Evolutionary conservation across 2,329 filamentous ascomycete genomes (phyloP).

Genomic region (Aspergillus tanneri): DNA sequence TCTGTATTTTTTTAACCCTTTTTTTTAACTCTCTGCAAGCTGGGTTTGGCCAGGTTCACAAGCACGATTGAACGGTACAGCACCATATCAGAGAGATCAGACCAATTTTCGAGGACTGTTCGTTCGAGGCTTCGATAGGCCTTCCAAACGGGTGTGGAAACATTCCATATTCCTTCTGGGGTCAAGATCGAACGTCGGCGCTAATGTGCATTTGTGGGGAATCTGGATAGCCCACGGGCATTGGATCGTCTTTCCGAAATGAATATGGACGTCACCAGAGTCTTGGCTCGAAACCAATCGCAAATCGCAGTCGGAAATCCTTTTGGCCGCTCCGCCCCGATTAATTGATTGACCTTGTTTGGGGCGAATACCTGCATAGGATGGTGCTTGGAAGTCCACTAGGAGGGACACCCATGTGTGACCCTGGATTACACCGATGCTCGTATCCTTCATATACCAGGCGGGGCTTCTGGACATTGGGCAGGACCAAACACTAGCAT

Average conservation of each 20-base stretch:
- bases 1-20: background rate
- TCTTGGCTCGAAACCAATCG: slow-evolving; percentile 21
- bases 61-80: slow-evolving; percentile 6
- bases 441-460: slow-evolving; percentile 3
- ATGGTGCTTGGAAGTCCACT: slow-evolving; percentile 9
- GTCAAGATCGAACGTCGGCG: slow-evolving; percentile 6
- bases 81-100: too few species aligned
- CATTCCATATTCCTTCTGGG: slow-evolving; percentile 13
- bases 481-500: background rate
- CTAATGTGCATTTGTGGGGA: slow-evolving; percentile 24
- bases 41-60: background rate
- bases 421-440: slow-evolving; percentile 15
- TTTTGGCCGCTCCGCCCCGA: slow-evolving; percentile 7
- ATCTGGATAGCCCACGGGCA: slow-evolving; percentile 21
- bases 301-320: slow-evolving; percentile 12
- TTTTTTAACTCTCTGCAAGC: background rate
- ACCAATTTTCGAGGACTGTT: slow-evolving; percentile 10
- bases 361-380: slow-evolving; percentile 12
- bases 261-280: slow-evolving; percentile 19
- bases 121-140: slow-evolving; percentile 21
- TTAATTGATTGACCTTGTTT: background rate
- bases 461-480: background rate
- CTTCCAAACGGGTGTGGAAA: slow-evolving; percentile 18
- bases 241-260: slow-evolving; percentile 26
- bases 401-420: slow-evolving; percentile 17